phyloP scores from a whole-genome alignment of 208 protist species.

The Leishmania amazonensis region DNA sequence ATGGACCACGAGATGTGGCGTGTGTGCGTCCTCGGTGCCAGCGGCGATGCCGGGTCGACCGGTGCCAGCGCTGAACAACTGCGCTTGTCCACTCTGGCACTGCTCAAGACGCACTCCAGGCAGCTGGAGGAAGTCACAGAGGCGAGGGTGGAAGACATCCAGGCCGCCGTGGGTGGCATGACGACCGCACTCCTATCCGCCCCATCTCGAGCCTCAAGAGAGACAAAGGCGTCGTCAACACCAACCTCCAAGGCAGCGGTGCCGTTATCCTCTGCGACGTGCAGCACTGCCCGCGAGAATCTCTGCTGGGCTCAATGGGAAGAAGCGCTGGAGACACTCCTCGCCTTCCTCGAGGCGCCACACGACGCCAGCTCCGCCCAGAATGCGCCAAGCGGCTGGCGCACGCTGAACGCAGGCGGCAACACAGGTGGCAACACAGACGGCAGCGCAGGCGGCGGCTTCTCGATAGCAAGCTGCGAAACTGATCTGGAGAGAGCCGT shows the following conservation, averaged over 20 bases:
- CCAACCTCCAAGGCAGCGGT: neutral
- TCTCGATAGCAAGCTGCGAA: neutral
- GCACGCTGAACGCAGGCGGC: neutral
- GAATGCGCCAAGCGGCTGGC: neutral
- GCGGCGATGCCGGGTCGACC: neutral
- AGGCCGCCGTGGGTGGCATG: neutral
- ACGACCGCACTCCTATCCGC: neutral
- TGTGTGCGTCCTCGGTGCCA: constrained; percentile 2
- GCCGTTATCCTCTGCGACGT: neutral
- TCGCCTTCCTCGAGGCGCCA: constrained; percentile 36
- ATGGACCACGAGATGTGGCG: constrained; percentile 37
- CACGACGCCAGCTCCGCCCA: neutral
- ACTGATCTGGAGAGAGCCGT: constrained; percentile 11
- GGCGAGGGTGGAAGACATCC: neutral
- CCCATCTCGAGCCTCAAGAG: neutral
- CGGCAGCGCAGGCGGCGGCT: neutral
- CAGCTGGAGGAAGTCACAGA: neutral
- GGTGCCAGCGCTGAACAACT: constrained; percentile 1
- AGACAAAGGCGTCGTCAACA: neutral
- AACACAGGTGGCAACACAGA: neutral
- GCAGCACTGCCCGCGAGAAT: neutral
- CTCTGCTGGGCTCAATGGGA: constrained; percentile 30
- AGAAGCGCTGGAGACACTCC: constrained; percentile 53
- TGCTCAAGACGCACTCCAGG: constrained; percentile 6
- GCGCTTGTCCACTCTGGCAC: neutral